Conservation (phyloP, 2,329 filamentous ascomycete species). For the Alternaria sp. region DNA sequence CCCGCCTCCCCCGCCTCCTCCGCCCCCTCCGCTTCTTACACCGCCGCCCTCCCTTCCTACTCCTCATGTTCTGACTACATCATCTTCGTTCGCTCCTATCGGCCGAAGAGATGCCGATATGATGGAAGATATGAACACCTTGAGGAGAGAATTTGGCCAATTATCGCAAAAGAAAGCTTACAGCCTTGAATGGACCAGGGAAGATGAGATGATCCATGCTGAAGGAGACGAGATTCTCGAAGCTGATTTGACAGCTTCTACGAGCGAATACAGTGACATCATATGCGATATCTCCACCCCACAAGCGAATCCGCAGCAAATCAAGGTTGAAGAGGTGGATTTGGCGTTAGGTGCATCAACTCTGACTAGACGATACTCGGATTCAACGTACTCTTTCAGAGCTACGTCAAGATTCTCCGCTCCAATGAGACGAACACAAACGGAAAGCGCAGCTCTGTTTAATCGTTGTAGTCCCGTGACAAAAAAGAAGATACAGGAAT, state of each 20-base stretch:
- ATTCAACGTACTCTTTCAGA: neutral
- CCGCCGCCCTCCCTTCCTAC: too few relatives aligned
- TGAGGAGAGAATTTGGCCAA: neutral
- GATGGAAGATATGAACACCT: neutral
- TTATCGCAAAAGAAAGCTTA: neutral
- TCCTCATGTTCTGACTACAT: too few relatives aligned
- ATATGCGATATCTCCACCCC: neutral
- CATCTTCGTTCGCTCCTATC: neutral
- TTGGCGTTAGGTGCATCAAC: too few relatives aligned
- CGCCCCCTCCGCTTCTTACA: neutral
- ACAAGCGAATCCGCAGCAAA: neutral
- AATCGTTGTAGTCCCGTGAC: too few relatives aligned
- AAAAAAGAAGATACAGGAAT: constrained; percentile 1
- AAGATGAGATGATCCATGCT: neutral
- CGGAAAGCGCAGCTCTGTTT: neutral
- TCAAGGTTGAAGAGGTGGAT: neutral
- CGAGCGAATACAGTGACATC: neutral
- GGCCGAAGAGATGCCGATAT: neutral
- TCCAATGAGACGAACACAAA: neutral
- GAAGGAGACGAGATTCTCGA: neutral
- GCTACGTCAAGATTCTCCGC: neutral
- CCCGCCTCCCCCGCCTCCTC: constrained; percentile 5
- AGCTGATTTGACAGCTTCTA: neutral
- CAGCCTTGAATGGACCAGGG: neutral
- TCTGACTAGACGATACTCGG: neutral